Evolutionary conservation across 2,329 filamentous ascomycete genomes (phyloP).

Genomic region (Phyllachora maydis): DNA sequence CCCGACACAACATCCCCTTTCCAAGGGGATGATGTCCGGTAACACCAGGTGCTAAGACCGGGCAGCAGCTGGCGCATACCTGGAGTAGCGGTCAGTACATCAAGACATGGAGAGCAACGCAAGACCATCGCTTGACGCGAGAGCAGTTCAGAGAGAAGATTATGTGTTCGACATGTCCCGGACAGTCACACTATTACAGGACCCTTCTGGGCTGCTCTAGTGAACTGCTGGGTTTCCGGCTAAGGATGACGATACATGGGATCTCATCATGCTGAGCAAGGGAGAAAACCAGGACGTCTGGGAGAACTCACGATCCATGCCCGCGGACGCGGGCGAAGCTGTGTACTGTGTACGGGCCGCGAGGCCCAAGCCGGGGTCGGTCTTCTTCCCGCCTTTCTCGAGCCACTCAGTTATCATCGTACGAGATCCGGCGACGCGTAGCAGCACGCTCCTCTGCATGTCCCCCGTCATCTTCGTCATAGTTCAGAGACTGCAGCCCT

Average conservation of each 20-base stretch:
- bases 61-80: no score
- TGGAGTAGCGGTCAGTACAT: no score
- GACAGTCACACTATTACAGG: constrained; percentile 4
- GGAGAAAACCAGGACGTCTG: background rate
- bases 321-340: background rate
- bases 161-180: constrained; percentile 18
- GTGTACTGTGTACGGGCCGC: background rate
- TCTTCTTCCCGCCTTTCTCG: no score
- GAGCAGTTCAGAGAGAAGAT: constrained; percentile 34
- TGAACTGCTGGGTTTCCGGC: constrained; percentile 46
- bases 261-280: constrained; percentile 52
- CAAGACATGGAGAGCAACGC: background rate
- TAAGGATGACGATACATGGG: constrained; percentile 93
- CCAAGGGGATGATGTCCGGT: no score
- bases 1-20: no score
- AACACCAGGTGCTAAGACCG: no score
- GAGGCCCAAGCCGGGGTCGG: background rate
- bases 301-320: background rate
- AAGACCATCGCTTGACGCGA: background rate
- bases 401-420: constrained; percentile 23
- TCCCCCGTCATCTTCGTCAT: constrained; percentile 22
- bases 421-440: constrained; percentile 23
- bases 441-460: constrained; percentile 8
- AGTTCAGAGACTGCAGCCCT: constrained; percentile 37
- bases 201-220: no score